Evolutionary conservation across 129 eudicot genomes (phyloP), one percentile per base, ranked within the genome.

Genomic region (Silybum marianum): DNA sequence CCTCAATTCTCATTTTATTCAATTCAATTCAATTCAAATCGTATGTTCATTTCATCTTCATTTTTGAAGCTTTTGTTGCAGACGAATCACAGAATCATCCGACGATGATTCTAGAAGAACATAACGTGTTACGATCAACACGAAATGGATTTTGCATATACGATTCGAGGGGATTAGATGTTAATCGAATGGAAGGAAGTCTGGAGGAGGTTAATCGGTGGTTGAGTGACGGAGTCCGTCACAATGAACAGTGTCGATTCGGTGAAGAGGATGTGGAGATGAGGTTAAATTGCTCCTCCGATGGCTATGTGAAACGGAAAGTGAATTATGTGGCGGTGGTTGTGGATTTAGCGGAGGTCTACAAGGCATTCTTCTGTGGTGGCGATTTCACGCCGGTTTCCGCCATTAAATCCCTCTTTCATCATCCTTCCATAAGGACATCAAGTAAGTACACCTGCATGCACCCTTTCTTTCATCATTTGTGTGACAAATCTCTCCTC

Each of bases 71-170:
- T 9, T 65, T 63, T 46, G 34, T 58, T 82, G 22, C 10, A 91
- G 97, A 89, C 68, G 86, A 85, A 48, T 82, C 90, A 8, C 82
- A 87, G 0, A 80, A 75, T 51, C 62, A 74, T 65, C 83, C 97
- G 13, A 91, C 98, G 1, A 80, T 87, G 93, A 87, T 88, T 18
- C 71, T 94, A 24, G 92, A 94, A 78, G 98, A 94, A 73, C 97
- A 94, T 83, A 94, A 94, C 34, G 97, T 94, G 28, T 40, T 91
- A 75, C 84, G 98, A 58, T 91, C 98, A 62, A 78, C 84, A 75
- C 84, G 90, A 38, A 89, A 89, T 25, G 97, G 98, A 2, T 94
- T 94, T 66, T 94, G 97, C 23, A 89, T 91, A 3, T 94, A 90
- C 30, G 97, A 94, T 82, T 85, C 94, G 0, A 82, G 94, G 81